Evolutionary conservation across 2,329 filamentous ascomycete genomes (phyloP), one percentile per base, ranked within the genome.

Genomic region (Fusarium chlamydosporum): DNA sequence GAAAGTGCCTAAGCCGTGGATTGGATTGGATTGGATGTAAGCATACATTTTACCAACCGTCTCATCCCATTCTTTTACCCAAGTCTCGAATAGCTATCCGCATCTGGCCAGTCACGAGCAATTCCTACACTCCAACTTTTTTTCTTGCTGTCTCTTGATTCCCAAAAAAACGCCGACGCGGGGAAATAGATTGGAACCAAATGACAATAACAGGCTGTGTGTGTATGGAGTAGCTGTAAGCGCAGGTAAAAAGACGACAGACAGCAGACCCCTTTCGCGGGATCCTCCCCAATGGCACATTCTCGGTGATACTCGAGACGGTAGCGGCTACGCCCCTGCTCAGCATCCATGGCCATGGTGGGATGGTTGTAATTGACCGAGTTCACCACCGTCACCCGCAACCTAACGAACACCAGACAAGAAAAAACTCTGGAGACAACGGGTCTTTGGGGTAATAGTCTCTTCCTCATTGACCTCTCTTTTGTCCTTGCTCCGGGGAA

Each of bases 301-400:
- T 73, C 75, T 78, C 76, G 76, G 76, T 75, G 71, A 71, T 78
- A 78, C 74, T 78, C 71, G 60, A 67, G 59, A 60, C 76, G 20
- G 47, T 50, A 50, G 47, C 47, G 23, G 72, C 75, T 75, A 76
- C 68, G 59, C 65, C 68, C 67, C 61, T 53, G 56, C 61, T 48
- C 61, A 71, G 67, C 71, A 18, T 43, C 38, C 38, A 41, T 26
- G 38, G 23, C 23, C 23, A 5, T n/a, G 23, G 5, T 23, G 38
- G 12, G 20, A 55, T 73, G 65, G 65, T 68, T 68, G 72, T 74
- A 74, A 74, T 74, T 74, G 72, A 74, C 72, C 72, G 72, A 74
- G 72, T 54, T 68, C 65, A 50, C 33, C 65, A 57, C 68, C 62
- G 67, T 46, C 64, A 31, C 34, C 34, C 34, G 34, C 34, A 35